Evolutionary conservation across 2,329 filamentous ascomycete genomes (phyloP), one percentile per base, ranked within the genome.

Genomic region (Calonectria pseudoreteaudii): DNA sequence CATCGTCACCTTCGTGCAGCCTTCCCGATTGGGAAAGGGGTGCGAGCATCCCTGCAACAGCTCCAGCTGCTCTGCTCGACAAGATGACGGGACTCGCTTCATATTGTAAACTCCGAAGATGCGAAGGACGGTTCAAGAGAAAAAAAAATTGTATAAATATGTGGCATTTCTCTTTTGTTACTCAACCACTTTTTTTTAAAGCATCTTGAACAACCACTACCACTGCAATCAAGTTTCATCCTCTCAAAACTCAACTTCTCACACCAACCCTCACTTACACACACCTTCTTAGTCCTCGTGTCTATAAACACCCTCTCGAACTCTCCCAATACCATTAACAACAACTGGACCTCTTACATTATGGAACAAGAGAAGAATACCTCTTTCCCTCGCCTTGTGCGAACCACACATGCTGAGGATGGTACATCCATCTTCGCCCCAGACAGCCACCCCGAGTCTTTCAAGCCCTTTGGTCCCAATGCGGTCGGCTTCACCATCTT

Each of bases 391-490:
- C 83, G 82, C 31, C 66, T 84, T 11, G 78, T 85, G 28, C 72
- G 79, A 62, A 84, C 83, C 8, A 74, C 77, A 11, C 82, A 84
- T 78, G 72, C 73, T 18, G 60, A 75, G 16, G 75, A 80, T 56
- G 84, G 84, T 23, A 79, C 72, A 14, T 83, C 84, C 26, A 75
- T 84, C 66, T 83, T 85, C 76, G 72, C 70, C 6, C 73, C 77
- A 0, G 84, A 85, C 78, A 68, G 67, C 23, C 30, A 68, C n/a
- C 34, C 81, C 18, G 23, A 74, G 31, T 74, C 79, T 34, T 83
- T 82, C 70, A 70, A 69, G n/a, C 84, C 83, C 49, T 83, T 84
- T 66, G 84, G 81, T 2, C 82, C 83, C 28, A 44, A 71, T n/a
- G 74, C 30, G 44, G 78, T 76, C 38, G 74, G 78, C 34, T 85